Base-by-base conservation (phyloP, 2,329 filamentous ascomycete genomes). In the Tolypocladium nubicola region DNA sequence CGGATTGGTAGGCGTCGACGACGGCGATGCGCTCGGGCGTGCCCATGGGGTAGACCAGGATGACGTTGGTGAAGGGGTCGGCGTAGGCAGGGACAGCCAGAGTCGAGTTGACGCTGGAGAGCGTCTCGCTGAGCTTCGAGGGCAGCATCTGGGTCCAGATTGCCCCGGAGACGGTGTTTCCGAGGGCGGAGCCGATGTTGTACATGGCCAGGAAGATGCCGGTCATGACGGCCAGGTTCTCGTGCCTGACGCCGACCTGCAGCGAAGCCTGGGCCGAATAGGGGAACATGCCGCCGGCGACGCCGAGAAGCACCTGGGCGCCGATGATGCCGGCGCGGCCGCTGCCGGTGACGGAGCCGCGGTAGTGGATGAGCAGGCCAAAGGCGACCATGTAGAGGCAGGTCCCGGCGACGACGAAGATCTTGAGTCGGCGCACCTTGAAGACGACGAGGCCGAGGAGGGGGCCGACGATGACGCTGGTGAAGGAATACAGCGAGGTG, bases 251-350 rank as follows among this genome's bases (percentile, higher is more conserved):
- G 0, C 70, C 70, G 0, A 73, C 71, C 53, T 75, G 73, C 33
- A 75, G 71, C 1, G 70, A 72, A 0, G 71, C 73, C 53, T 74
- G 71, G 0, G 72, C 71, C 0, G 73, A 70, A 57, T 73, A 75
- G 0, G 73, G 69, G 62, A 85, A 85, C 58, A 85, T 69, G 2
- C 83, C 83, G 10, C 81, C 81, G 0, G 80, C 80, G 43, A 84
- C 70, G 47, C 82, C 82, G 2, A 85, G 72, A 2, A 85, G 67
- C 2, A 85, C 70, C 61, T 85, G 80, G 0, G 74, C 80, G 1
- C 76, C 76, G 53, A 85, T 76, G n/a, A 85, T 73, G 2, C 82
- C 83, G 0, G 74, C 71, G 43, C 79, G 71, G 3, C 71, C 73
- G 0, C 70, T 65, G 0, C 63, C 47, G 1, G 67, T 71, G 0